Base-by-base conservation (phyloP, 2,329 filamentous ascomycete genomes). In the Paecilomyces fulvus region DNA sequence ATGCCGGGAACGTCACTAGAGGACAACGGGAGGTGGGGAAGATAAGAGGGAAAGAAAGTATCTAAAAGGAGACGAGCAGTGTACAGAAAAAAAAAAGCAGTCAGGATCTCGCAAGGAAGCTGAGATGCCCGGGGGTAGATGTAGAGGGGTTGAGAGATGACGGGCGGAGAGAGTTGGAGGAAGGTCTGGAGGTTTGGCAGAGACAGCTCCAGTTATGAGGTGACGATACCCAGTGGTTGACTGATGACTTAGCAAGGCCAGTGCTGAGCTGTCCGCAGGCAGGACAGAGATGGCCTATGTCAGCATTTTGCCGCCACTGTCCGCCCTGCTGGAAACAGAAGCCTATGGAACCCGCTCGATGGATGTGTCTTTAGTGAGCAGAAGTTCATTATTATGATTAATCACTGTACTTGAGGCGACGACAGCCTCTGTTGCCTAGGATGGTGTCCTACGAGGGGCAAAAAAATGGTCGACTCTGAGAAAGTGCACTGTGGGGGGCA, bases 341-440 rank as follows among this genome's bases (percentile, higher is more conserved):
- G 61, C 65, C 55, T 54, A 70, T 73, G 71, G 71, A 73, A 73
- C 56, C 68, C 59, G 58, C 65, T 72, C 64, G 68, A 71, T 60
- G 25, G 25, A 28, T 28, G 7, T 28, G 9, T 17, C 37, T n/a
- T 43, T 43, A 43, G 37, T 43, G 37, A 43, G 37, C 37, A 43
- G 33, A 43, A 43, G 11, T n/a, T 9, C 5, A 11, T 25, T 49
- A 25, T 21, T 12, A 21, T 49, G 7, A 21, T 14, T 49, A n/a
- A n/a, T n/a, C n/a, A n/a, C n/a, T n/a, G n/a, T n/a, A 4, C 12
- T 8, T n/a, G 21, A 46, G 56, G 10, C 54, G 11, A 58, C 56
- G 56, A 55, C 54, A 55, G 4, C 31, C 53, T 12, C 54, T 56
- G 56, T 54, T 53, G 56, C 56, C 56, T 58, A 23, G 12, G 31